Evolutionary conservation across 768 basidiomycete genomes (phyloP), one percentile per base, ranked within the genome.

Genomic region (Boletus pseudo-olivaceus): DNA sequence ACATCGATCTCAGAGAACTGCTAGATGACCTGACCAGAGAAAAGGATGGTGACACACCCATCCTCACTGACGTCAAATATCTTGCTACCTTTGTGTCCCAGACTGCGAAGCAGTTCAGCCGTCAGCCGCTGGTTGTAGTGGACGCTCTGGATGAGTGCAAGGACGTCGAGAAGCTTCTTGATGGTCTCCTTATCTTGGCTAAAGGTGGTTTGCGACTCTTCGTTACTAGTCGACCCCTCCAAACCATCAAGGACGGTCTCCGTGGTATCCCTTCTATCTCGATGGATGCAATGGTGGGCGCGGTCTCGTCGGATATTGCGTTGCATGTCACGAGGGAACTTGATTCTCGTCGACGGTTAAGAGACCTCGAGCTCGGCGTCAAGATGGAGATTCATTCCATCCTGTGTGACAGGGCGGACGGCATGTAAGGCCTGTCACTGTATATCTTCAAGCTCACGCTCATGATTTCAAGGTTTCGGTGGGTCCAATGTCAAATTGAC

Each of bases 121-220:
- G 33, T 15, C 17, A 39, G 35, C 62, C 63, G 1, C 15, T 64
- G 10, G 32, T 56, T 4, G 33, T 64, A 5, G 39, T 64, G 2
- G 64, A 64, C 15, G 63, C 64, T 9, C 44, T 62, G 11, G 63
- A 65, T n/a, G 63, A 65, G 39, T 64, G 64, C 42, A 32, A 51
- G 9, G 51, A 46, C 1, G 15, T 45, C 4, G 45, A 55, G 7
- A 43, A 45, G 9, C 52, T 64, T n/a, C 59, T 64, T 10, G 30
- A 23, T 19, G 41, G 49, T 32, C 46, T 63, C 26, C 6, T 54
- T 34, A 38, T 20, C n/a, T 19, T 41, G 55, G 26, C 33, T 3
- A 42, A 35, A 11, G 44, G 52, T 1, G 35, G 35, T 8, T 7
- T 65, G 12, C 61, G 37, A 27, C 38, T 62, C 8, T 55, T 64